Conservation (phyloP, 169 alveolate genomes). For the Eimeria zaria region DNA sequence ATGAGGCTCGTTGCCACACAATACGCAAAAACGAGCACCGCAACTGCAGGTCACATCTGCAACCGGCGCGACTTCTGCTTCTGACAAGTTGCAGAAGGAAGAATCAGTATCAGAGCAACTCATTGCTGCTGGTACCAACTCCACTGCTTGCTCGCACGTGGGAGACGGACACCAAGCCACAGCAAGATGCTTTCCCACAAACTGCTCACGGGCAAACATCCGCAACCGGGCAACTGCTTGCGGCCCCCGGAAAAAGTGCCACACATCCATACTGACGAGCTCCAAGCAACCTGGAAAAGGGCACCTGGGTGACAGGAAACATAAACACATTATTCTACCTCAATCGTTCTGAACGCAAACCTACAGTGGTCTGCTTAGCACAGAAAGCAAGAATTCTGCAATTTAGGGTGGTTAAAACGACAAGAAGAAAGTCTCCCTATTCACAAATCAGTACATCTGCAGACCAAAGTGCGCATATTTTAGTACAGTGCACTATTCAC, state of each 20-base stretch:
- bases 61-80: constrained; percentile 45
- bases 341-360: constrained; percentile 1
- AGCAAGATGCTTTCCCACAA: constrained; percentile 86
- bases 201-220: constrained; percentile 62
- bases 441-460: background rate
- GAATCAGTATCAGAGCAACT: constrained; percentile 22
- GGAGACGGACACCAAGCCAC: constrained; percentile 94
- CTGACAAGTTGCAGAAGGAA: constrained; percentile 24
- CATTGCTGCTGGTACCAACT: constrained; percentile 71
- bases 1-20: constrained; percentile 92
- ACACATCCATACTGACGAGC: constrained; percentile 47
- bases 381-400: background rate
- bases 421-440: background rate
- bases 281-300: constrained; percentile 62
- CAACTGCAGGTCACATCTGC: constrained; percentile 90
- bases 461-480: background rate
- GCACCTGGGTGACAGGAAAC: constrained; percentile 22
- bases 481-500: background rate
- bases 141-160: constrained; percentile 90
- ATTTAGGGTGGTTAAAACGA: background rate
- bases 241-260: constrained; percentile 64
- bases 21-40: constrained; percentile 90
- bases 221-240: constrained; percentile 58
- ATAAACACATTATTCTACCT: background rate
- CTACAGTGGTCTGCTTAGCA: background rate